Conservation (phyloP, 2,329 filamentous ascomycete species). For the Microdochium bolleyi region DNA sequence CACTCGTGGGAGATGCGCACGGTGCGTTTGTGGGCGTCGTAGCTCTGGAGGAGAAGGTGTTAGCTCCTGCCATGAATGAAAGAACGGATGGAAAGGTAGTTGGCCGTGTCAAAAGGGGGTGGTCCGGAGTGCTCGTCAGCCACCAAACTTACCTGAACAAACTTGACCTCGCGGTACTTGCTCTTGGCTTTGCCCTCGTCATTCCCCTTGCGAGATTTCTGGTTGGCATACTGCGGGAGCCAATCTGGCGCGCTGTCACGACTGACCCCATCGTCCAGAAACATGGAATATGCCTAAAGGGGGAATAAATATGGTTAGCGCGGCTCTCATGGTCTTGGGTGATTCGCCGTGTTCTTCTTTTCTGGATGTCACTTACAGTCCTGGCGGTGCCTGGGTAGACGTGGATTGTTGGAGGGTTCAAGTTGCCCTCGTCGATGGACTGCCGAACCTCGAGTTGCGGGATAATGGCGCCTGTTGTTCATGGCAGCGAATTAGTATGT, state of each 20-base stretch:
- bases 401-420: background rate
- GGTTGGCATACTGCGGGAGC: background rate
- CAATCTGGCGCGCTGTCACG: background rate
- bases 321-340: background rate
- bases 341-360: background rate
- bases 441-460: background rate
- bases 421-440: background rate
- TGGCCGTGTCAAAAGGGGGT: too few relatives aligned
- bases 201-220: background rate
- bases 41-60: background rate
- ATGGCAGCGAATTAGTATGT: too few relatives aligned
- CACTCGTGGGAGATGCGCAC: background rate
- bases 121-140: too few relatives aligned
- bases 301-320: background rate
- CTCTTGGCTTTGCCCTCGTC: background rate
- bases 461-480: background rate
- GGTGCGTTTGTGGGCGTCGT: background rate
- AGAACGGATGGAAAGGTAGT: background rate
- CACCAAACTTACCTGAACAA: background rate
- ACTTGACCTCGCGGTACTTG: background rate
- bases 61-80: background rate
- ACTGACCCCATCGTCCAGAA: background rate
- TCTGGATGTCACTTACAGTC: background rate
- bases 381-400: background rate
- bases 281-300: background rate